phyloP scores from a whole-genome alignment of 495 filamentous ascomycete species.

The Hypoxylon lenormandii region DNA sequence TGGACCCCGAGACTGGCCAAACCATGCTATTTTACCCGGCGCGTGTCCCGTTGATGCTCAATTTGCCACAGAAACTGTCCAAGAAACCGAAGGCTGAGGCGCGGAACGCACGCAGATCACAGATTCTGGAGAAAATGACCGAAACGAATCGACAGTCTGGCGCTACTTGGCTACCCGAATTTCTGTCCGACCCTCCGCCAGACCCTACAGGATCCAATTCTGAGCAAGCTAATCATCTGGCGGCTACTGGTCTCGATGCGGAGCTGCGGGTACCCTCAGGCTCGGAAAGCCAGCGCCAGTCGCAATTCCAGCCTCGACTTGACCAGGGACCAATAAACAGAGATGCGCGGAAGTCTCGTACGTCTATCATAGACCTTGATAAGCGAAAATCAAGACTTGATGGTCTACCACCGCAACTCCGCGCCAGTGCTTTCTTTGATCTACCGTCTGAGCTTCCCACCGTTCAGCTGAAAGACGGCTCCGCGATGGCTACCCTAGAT shows the following conservation, averaged over 20 bases:
- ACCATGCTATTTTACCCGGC: slow-evolving; percentile 95
- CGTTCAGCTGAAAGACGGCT: slow-evolving; percentile 78
- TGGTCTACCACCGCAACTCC: slow-evolving; percentile 83
- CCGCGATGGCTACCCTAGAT: slow-evolving; percentile 88
- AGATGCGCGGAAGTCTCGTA: slow-evolving; percentile 33
- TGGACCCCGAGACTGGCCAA: slow-evolving; percentile 73
- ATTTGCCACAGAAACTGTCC: slow-evolving; percentile 87
- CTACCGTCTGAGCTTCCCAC: slow-evolving; percentile 66
- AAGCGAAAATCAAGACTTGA: slow-evolving; percentile 58
- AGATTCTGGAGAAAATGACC: slow-evolving; percentile 66
- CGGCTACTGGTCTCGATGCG: neutral
- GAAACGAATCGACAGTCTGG: slow-evolving; percentile 42
- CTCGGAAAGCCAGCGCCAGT: slow-evolving; percentile 9
- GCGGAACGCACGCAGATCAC: slow-evolving; percentile 76
- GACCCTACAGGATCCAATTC: slow-evolving; percentile 43
- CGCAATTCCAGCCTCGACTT: slow-evolving; percentile 5
- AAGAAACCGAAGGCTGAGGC: slow-evolving; percentile 70
- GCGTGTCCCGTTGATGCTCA: slow-evolving; percentile 91
- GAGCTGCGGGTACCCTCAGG: slow-evolving; percentile 14
- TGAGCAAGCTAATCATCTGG: slow-evolving; percentile 16
- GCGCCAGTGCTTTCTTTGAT: slow-evolving; percentile 92
- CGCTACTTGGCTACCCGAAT: slow-evolving; percentile 64
- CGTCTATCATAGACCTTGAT: slow-evolving; percentile 49
- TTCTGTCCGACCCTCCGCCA: slow-evolving; percentile 48
- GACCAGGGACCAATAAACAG: slow-evolving; percentile 17